Evolutionary conservation across 495 filamentous ascomycete genomes (phyloP).

Genomic region (Annulohypoxylon stygium): DNA sequence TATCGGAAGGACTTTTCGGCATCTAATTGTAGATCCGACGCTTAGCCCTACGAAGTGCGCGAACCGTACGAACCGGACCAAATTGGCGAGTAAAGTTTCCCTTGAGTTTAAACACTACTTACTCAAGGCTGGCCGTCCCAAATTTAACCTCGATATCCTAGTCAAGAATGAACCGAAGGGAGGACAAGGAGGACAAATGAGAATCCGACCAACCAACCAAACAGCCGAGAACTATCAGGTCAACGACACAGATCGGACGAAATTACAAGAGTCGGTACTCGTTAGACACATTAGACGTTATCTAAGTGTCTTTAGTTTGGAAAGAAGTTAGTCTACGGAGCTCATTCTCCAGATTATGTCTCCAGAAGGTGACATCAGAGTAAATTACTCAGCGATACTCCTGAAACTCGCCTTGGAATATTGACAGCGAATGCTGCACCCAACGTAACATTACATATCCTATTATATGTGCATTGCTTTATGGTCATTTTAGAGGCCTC

Average conservation of each 20-base stretch:
- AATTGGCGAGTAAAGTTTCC: slow-evolving; percentile 6
- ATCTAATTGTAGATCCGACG: slow-evolving; percentile 13
- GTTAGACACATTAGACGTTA: neutral
- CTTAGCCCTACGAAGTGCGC: slow-evolving; percentile 8
- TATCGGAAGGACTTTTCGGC: neutral
- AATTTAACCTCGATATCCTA: neutral
- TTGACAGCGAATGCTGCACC: slow-evolving; percentile 17
- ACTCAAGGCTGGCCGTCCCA: neutral
- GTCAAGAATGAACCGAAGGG: neutral
- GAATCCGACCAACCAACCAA: neutral
- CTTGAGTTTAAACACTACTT: neutral
- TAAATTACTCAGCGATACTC: slow-evolving; percentile 35
- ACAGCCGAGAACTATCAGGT: neutral
- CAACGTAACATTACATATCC: slow-evolving; percentile 19
- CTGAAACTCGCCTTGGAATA: slow-evolving; percentile 8
- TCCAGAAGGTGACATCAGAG: slow-evolving; percentile 33
- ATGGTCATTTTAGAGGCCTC: slow-evolving; percentile 4
- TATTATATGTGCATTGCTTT: neutral
- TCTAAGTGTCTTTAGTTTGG: neutral
- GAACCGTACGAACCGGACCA: slow-evolving; percentile 10
- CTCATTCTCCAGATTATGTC: too few species aligned
- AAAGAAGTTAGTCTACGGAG: neutral
- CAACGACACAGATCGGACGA: neutral
- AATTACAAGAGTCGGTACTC: neutral
- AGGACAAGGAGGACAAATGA: neutral